Evolutionary conservation across 305 asterid species (phyloP).

Genomic region (Rubia balearica): DNA sequence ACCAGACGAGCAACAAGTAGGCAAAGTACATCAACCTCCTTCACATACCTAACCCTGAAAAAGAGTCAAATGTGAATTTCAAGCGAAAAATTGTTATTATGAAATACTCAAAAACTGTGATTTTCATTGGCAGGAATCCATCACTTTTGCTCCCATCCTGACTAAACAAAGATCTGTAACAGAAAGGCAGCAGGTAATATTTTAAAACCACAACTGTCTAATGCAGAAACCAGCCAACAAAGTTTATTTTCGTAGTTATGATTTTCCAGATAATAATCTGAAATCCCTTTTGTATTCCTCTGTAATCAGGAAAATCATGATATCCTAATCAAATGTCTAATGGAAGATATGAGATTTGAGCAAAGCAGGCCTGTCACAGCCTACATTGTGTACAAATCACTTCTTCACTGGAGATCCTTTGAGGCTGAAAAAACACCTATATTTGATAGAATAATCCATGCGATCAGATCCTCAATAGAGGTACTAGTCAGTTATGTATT

Average conservation of each 20-base stretch:
- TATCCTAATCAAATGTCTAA: slow-evolving; percentile 66
- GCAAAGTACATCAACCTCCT: slow-evolving; percentile 41
- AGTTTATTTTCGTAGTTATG: background rate
- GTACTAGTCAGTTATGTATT: slow-evolving; percentile 29
- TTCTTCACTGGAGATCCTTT: slow-evolving; percentile 90
- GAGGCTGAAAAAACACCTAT: slow-evolving; percentile 86
- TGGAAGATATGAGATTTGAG: slow-evolving; percentile 73
- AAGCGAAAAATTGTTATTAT: slow-evolving; percentile 14
- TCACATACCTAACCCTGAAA: slow-evolving; percentile 12
- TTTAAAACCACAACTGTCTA: slow-evolving; percentile 18
- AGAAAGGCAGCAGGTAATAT: slow-evolving; percentile 80
- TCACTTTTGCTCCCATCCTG: slow-evolving; percentile 38
- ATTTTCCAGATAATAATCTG: background rate
- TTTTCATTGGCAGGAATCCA: slow-evolving; percentile 49
- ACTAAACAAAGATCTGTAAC: slow-evolving; percentile 84
- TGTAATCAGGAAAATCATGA: slow-evolving; percentile 73
- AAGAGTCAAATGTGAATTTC: slow-evolving; percentile 9
- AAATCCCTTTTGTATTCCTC: slow-evolving; percentile 3
- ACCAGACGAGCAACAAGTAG: slow-evolving; percentile 36
- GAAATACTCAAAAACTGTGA: slow-evolving; percentile 16
- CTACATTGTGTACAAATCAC: slow-evolving; percentile 65
- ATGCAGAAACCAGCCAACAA: background rate
- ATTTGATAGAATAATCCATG: slow-evolving; percentile 81
- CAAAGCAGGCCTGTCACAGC: slow-evolving; percentile 79
- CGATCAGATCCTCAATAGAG: slow-evolving; percentile 84